These are phyloP conservation scores for Nemania sp. DNA, from an alignment of 2,329 filamentous ascomycete genomes.

Conservation along the genomic window DNA sequence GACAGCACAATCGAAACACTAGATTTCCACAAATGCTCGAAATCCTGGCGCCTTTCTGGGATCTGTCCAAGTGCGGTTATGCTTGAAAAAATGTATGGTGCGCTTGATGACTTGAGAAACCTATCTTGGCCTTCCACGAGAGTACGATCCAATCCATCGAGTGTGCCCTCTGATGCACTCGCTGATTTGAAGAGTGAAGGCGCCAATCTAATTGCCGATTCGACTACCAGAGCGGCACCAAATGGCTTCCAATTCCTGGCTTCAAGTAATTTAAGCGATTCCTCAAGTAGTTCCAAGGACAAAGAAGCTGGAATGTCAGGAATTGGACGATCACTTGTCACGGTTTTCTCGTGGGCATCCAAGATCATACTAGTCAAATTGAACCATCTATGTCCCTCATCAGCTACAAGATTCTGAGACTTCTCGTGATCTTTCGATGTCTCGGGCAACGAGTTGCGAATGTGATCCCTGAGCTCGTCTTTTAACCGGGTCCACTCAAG, in stretches of 20 bases:
- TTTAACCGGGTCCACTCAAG: slow-evolving; percentile 67
- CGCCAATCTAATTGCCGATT: slow-evolving; percentile 45
- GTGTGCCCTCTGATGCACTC: slow-evolving; percentile 41
- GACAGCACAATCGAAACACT: slow-evolving; percentile 49
- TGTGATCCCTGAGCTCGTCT: slow-evolving; percentile 62
- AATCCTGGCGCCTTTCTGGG: slow-evolving; percentile 43
- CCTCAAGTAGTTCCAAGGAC: slow-evolving; percentile 42
- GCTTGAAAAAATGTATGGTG: slow-evolving; percentile 65
- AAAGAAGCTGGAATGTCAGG: slow-evolving; percentile 36
- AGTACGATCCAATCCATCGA: slow-evolving; percentile 52
- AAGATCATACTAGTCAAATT: slow-evolving; percentile 55
- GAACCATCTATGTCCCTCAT: slow-evolving; percentile 70
- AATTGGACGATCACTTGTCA: slow-evolving; percentile 31
- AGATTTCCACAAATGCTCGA: slow-evolving; percentile 48
- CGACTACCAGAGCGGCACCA: slow-evolving; percentile 54
- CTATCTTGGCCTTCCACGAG: slow-evolving; percentile 58
- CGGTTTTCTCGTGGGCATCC: slow-evolving; percentile 37
- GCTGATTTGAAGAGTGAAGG: slow-evolving; percentile 46
- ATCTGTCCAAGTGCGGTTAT: slow-evolving; percentile 59
- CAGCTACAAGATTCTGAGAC: slow-evolving; percentile 71
- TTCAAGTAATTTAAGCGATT: slow-evolving; percentile 47
- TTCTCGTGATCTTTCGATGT: slow-evolving; percentile 75
- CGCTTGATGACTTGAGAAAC: slow-evolving; percentile 70
- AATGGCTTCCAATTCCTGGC: slow-evolving; percentile 61
- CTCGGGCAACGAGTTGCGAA: slow-evolving; percentile 78